These are phyloP conservation scores for Ceratobasidium sp. DNA, from an alignment of 1,284 basidiomycete genomes.

Conservation along the genomic window DNA sequence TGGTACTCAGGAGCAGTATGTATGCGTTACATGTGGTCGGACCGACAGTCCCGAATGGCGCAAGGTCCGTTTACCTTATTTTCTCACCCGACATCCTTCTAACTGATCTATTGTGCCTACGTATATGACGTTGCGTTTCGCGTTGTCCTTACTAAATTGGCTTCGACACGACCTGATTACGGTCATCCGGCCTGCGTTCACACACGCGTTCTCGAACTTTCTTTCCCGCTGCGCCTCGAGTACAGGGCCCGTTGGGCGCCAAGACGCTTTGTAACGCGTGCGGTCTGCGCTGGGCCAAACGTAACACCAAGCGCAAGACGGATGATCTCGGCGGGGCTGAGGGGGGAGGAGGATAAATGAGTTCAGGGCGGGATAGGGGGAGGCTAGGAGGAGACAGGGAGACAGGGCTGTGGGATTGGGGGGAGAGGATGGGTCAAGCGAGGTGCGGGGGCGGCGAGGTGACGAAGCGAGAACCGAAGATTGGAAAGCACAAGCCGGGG, in stretches of 20 bases:
- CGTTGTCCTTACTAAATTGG: background rate
- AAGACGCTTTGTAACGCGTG: slow-evolving; percentile 92
- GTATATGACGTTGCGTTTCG: slow-evolving; percentile 44
- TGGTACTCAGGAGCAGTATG: slow-evolving; percentile 66
- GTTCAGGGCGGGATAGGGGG: slow-evolving; percentile 9
- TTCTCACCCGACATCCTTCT: slow-evolving; percentile 35
- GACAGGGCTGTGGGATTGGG: background rate
- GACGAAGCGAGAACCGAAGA: background rate
- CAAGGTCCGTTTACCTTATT: slow-evolving; percentile 64
- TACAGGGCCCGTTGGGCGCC: slow-evolving; percentile 78
- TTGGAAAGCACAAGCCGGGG: background rate
- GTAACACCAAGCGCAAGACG: slow-evolving; percentile 46
- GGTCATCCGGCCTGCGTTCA: background rate
- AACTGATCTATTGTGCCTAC: slow-evolving; percentile 21
- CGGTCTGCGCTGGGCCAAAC: slow-evolving; percentile 84
- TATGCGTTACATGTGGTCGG: slow-evolving; percentile 80
- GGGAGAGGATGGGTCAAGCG: background rate
- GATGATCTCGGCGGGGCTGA: slow-evolving; percentile 32
- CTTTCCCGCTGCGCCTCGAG: slow-evolving; percentile 14
- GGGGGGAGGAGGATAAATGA: slow-evolving; percentile 18
- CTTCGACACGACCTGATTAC: background rate
- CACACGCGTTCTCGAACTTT: background rate
- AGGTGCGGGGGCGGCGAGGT: background rate
- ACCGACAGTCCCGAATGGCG: slow-evolving; percentile 87
- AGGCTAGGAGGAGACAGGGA: background rate